Evolutionary conservation across 768 basidiomycete genomes (phyloP).

Genomic region (Lentinula guzmanii): DNA sequence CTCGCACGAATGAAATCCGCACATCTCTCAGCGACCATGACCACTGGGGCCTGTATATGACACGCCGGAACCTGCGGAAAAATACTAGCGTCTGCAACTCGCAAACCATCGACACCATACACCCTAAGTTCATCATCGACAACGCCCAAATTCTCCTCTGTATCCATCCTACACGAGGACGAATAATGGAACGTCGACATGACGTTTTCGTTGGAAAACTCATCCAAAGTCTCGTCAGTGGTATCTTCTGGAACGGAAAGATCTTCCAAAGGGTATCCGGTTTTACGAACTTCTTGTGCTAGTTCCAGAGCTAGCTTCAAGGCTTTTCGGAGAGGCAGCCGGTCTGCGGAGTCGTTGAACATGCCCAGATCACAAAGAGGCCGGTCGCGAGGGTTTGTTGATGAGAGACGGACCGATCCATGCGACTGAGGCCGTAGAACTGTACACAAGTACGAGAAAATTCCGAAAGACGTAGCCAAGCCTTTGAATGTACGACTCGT

Average conservation of each 20-base stretch:
- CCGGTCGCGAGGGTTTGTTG: constrained; percentile 20
- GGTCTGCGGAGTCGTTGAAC: constrained; percentile 20
- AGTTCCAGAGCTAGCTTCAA: constrained; percentile 18
- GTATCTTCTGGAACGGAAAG: constrained; percentile 1
- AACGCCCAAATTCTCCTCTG: constrained; percentile 22
- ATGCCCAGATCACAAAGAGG: constrained; percentile 24
- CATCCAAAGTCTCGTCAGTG: constrained; percentile 2
- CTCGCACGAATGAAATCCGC: constrained; percentile 3
- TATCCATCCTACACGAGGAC: constrained; percentile 9
- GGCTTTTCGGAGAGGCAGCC: constrained; percentile 17
- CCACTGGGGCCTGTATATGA: constrained; percentile 23
- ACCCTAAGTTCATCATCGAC: constrained; percentile 37
- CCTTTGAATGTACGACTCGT: constrained; percentile 9
- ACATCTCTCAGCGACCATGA: constrained; percentile 19
- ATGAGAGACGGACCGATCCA: constrained; percentile 18
- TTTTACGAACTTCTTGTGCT: constrained; percentile 14
- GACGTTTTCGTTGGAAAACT: not conserved
- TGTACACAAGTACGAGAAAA: not conserved
- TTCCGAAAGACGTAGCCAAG: constrained; percentile 14
- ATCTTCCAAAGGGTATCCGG: constrained; percentile 18
- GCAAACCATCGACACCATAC: constrained; percentile 33
- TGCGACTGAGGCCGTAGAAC: constrained; percentile 14
- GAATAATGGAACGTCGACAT: constrained; percentile 8
- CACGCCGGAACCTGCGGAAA: constrained; percentile 21
- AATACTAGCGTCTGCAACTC: constrained; percentile 27